Conservation (phyloP, 805 yeast species). For the Saturnispora mendoncae region DNA sequence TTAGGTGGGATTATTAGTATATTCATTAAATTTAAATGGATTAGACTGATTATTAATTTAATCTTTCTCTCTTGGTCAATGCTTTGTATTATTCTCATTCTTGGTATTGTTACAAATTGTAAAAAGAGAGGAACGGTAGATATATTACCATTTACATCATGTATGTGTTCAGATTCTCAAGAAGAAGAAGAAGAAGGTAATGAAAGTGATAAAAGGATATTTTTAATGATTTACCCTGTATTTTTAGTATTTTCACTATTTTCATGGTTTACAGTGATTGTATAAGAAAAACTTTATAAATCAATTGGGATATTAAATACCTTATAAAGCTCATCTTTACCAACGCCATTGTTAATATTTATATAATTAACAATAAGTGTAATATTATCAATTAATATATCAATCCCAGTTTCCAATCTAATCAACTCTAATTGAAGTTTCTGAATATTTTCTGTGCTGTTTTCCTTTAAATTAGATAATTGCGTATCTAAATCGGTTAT, state of each 20-base stretch:
- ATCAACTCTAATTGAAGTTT: neutral
- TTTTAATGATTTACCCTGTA: constrained; percentile 47
- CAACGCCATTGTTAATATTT: constrained; percentile 24
- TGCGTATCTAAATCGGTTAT: no score
- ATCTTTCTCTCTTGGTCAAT: constrained; percentile 43
- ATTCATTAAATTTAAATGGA: constrained; percentile 33
- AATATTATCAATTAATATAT: constrained; percentile 31
- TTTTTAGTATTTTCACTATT: constrained; percentile 43
- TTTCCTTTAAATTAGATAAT: neutral
- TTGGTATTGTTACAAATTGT: constrained; percentile 36
- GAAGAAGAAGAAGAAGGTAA: constrained; percentile 26
- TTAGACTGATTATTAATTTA: constrained; percentile 34
- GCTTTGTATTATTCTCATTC: constrained; percentile 41
- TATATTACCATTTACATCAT: constrained; percentile 18
- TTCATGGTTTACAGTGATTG: constrained; percentile 47
- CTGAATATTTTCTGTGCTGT: constrained; percentile 4
- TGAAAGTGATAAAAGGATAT: constrained; percentile 44
- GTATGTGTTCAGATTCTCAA: no score
- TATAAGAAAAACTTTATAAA: constrained; percentile 26
- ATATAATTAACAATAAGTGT: constrained; percentile 33
- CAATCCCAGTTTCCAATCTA: constrained; percentile 6
- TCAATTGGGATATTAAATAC: constrained; percentile 40
- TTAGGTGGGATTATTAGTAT: constrained; percentile 40
- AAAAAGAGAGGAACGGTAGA: constrained; percentile 15
- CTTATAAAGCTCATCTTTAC: constrained; percentile 24